Conservation (phyloP, 2,329 filamentous ascomycete species). For the Daldinia sp. region DNA sequence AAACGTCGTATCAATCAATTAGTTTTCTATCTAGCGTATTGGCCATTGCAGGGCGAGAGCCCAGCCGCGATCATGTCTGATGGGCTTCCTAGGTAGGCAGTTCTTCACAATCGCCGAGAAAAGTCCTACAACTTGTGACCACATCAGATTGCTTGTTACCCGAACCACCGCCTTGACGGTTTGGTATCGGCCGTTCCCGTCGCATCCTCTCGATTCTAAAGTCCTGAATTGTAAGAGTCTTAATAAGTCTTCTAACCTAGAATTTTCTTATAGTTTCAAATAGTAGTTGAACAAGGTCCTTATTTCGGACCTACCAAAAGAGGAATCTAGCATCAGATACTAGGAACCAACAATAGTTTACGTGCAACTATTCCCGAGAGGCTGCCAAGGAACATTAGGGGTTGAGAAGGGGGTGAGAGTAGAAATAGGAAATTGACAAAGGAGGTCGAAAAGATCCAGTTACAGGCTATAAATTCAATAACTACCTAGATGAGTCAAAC, state of each 20-base stretch:
- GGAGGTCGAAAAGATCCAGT: too few species aligned
- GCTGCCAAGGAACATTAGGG: conserved; percentile 2
- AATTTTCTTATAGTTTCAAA: too few species aligned
- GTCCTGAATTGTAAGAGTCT: not conserved
- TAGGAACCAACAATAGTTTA: not conserved
- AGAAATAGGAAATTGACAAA: not conserved
- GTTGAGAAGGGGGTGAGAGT: not conserved
- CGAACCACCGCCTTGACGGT: not conserved
- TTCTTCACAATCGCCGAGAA: not conserved
- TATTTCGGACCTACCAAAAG: not conserved
- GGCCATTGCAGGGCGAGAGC: not conserved
- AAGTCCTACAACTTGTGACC: not conserved
- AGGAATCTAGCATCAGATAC: not conserved
- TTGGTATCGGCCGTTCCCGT: not conserved
- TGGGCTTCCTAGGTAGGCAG: not conserved
- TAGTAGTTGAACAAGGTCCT: not conserved
- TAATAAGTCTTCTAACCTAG: not conserved
- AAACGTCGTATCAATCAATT: not conserved
- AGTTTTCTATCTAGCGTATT: not conserved
- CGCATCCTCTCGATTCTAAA: not conserved
- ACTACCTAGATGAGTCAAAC: not conserved
- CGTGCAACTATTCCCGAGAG: not conserved
- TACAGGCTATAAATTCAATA: not conserved
- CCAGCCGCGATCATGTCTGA: not conserved
- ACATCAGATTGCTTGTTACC: not conserved